Percentiles rank a stretch among this genome's conserved stretches.
phyloP scores from a whole-genome alignment of 2,329 filamentous ascomycete species.

The Thermothelomyces thermophilus region DNA sequence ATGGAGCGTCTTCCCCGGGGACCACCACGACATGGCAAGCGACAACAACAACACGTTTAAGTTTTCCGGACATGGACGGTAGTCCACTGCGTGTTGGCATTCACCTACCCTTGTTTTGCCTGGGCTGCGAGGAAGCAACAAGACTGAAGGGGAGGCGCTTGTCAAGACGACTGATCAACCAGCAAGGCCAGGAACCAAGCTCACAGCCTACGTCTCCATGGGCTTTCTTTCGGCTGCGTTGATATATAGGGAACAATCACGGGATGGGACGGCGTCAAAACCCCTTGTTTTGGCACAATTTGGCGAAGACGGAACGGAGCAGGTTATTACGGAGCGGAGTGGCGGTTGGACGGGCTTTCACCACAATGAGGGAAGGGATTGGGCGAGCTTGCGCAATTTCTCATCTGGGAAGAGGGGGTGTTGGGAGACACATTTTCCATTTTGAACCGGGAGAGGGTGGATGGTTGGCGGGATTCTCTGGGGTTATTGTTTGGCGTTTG shows the following conservation, averaged over 20 bases:
- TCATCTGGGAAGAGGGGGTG: slow-evolving; percentile 8
- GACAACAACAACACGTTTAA: too few species aligned
- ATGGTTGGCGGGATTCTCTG: slow-evolving; percentile 1
- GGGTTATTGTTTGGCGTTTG: slow-evolving; percentile 10
- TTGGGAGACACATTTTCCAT: slow-evolving; percentile 4
- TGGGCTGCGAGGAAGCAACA: neutral
- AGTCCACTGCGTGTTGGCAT: neutral
- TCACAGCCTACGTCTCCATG: neutral
- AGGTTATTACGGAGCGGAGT: neutral
- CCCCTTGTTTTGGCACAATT: neutral
- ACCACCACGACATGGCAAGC: neutral
- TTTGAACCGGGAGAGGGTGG: neutral
- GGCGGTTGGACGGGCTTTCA: neutral
- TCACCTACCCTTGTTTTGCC: neutral
- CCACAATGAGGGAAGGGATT: neutral
- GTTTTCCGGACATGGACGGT: neutral
- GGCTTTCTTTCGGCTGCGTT: neutral
- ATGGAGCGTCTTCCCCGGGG: neutral
- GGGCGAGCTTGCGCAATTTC: neutral
- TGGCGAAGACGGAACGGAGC: neutral
- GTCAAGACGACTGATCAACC: too few species aligned
- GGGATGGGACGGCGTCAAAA: neutral
- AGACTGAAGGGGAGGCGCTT: too few species aligned
- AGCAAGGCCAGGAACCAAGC: neutral
- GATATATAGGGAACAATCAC: slow-evolving; percentile 6